Conservation (phyloP, 306 rosid genomes). For the Inga laurina region DNA sequence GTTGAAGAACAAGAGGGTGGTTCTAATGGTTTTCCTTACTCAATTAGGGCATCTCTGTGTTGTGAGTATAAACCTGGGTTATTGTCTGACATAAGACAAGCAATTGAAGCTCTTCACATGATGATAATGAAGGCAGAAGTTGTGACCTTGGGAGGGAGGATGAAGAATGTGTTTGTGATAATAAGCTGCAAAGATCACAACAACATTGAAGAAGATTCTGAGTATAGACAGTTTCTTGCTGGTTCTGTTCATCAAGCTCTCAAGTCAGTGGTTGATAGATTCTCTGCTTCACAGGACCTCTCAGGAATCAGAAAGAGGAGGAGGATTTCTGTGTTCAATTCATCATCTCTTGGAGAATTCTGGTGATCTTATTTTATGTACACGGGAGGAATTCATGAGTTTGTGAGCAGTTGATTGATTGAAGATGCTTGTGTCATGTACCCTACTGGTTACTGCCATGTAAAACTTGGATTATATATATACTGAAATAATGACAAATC, state of each 20-base stretch:
- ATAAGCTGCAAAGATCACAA: constrained; percentile 50
- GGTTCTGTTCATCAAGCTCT: constrained; percentile 63
- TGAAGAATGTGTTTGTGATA: constrained; percentile 70
- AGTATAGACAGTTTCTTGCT: constrained; percentile 45
- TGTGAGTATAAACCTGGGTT: constrained; percentile 59
- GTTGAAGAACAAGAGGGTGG: constrained; percentile 61
- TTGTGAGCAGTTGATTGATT: neutral
- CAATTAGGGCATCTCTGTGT: constrained; percentile 62
- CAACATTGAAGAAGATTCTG: constrained; percentile 41
- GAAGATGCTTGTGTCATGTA: neutral
- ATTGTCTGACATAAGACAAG: constrained; percentile 61
- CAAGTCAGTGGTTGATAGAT: constrained; percentile 60
- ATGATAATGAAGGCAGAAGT: constrained; percentile 63
- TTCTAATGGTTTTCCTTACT: constrained; percentile 52
- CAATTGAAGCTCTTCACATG: constrained; percentile 62
- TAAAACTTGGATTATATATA: neutral
- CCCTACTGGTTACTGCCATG: neutral
- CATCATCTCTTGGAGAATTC: constrained; percentile 26
- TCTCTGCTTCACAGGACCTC: constrained; percentile 55
- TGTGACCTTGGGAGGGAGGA: constrained; percentile 67
- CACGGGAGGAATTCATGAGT: neutral
- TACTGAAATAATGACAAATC: neutral
- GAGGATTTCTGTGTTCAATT: constrained; percentile 56
- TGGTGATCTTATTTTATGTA: neutral
- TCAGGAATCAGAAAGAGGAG: constrained; percentile 50